Percentiles rank a stretch among this genome's conserved stretches.
These are phyloP conservation scores for Didymella exigua DNA, from an alignment of 2,329 filamentous ascomycete species.

Conservation along the genomic window DNA sequence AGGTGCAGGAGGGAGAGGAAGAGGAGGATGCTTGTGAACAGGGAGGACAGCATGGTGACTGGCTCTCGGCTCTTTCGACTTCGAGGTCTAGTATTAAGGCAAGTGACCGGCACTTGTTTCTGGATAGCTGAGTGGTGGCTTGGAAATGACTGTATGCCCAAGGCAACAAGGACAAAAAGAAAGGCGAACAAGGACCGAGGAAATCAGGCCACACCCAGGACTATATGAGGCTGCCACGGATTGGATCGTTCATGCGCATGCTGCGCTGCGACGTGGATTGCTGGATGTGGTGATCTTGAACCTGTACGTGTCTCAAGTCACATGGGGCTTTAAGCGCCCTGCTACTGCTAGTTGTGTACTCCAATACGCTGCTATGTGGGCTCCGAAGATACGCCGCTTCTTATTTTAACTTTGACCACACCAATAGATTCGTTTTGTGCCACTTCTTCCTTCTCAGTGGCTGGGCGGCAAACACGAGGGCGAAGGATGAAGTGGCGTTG, in stretches of 20 bases:
- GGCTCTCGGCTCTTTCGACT: not conserved
- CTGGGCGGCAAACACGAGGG: not conserved
- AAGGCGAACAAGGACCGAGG: constrained; percentile 24
- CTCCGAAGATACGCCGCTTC: not conserved
- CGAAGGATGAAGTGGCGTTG: constrained; percentile 10
- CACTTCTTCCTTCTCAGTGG: constrained; percentile 7
- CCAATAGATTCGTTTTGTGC: constrained; percentile 16
- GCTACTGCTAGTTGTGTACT: constrained; percentile 16
- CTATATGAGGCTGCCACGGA: constrained; percentile 36
- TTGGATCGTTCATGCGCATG: constrained; percentile 31
- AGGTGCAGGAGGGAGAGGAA: constrained; percentile 34
- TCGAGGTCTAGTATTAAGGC: constrained; percentile 11
- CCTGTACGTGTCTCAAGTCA: constrained; percentile 35
- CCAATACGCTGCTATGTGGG: not conserved
- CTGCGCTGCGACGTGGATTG: constrained; percentile 38
- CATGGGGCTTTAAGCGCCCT: constrained; percentile 30
- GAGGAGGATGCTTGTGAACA: constrained; percentile 36
- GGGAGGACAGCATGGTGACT: constrained; percentile 32
- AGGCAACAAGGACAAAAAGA: constrained; percentile 29
- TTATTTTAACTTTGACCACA: constrained; percentile 2
- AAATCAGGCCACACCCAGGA: constrained; percentile 41
- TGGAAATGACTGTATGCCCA: constrained; percentile 26
- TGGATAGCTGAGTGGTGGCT: not conserved
- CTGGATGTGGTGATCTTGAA: constrained; percentile 35
- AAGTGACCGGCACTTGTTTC: constrained; percentile 40